Evolutionary conservation across 176 grass and related monocot genomes (phyloP).

Genomic region (Urochloa ruziziensis): DNA sequence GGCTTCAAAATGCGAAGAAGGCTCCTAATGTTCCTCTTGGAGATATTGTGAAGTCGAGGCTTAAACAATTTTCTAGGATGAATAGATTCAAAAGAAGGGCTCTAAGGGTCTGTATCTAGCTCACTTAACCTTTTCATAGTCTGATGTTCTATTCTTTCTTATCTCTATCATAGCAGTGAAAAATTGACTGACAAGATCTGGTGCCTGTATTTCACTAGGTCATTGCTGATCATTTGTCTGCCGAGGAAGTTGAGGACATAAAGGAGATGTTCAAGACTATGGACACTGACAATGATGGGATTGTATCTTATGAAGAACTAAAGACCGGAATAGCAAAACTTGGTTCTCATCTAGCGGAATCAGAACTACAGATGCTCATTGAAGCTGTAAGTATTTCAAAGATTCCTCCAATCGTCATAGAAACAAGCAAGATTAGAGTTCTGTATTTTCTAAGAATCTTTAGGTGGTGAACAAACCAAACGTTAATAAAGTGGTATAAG

Average conservation of each 20-base stretch:
- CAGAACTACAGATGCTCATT: slow-evolving; percentile 97
- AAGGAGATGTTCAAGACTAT: slow-evolving; percentile 99
- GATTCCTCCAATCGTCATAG: neutral
- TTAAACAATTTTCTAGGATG: slow-evolving; percentile 99
- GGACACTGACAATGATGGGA: slow-evolving; percentile 96
- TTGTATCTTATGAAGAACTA: slow-evolving; percentile 91
- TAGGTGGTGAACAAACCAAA: neutral
- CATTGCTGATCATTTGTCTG: slow-evolving; percentile 97
- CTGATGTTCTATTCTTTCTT: slow-evolving; percentile 1
- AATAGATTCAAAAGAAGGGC: slow-evolving; percentile 99
- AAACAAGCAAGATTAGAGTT: neutral
- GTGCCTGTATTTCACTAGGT: slow-evolving; percentile 49
- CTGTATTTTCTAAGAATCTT: neutral
- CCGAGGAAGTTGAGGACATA: slow-evolving; percentile 97
- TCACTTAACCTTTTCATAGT: slow-evolving; percentile 16
- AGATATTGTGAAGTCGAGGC: slow-evolving; percentile 98
- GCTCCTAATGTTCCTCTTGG: slow-evolving; percentile 99
- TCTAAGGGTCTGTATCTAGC: slow-evolving; percentile 56
- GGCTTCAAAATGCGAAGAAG: slow-evolving; percentile 99
- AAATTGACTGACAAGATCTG: slow-evolving; percentile 21
- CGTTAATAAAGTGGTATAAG: neutral
- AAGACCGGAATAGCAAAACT: slow-evolving; percentile 88
- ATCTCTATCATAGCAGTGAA: neutral
- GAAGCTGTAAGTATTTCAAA: slow-evolving; percentile 82
- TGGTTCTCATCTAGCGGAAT: slow-evolving; percentile 90